Evolutionary conservation across 2,329 filamentous ascomycete species (phyloP).

Genomic region (Clarireedia homoeocarpa): DNA sequence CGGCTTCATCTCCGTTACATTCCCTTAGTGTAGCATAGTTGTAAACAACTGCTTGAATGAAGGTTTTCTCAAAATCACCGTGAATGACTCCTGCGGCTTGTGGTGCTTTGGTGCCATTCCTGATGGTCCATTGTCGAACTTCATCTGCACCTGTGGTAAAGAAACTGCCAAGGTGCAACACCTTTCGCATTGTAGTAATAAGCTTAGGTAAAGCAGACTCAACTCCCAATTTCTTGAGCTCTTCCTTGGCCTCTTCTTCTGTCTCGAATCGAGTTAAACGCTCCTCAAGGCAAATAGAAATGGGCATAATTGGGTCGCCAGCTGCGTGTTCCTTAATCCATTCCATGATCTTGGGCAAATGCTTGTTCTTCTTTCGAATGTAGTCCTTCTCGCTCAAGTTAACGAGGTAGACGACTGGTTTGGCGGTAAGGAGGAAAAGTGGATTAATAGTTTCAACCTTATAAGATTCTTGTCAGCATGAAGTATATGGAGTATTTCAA

Average conservation of each 20-base stretch:
- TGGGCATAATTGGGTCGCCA: slow-evolving; percentile 85
- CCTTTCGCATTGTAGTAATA: slow-evolving; percentile 86
- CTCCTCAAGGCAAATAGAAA: slow-evolving; percentile 90
- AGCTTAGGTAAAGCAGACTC: slow-evolving; percentile 90
- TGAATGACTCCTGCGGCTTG: slow-evolving; percentile 97
- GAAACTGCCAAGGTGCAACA: slow-evolving; percentile 84
- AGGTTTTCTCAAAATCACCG: slow-evolving; percentile 98
- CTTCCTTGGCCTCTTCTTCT: slow-evolving; percentile 69
- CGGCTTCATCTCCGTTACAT: slow-evolving; percentile 69
- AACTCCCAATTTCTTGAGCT: slow-evolving; percentile 80
- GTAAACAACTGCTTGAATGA: slow-evolving; percentile 93
- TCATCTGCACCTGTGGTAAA: slow-evolving; percentile 96
- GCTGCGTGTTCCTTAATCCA: slow-evolving; percentile 90
- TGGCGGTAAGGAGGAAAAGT: slow-evolving; percentile 87
- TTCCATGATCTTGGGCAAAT: slow-evolving; percentile 84
- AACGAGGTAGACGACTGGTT: slow-evolving; percentile 94
- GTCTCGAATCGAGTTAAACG: slow-evolving; percentile 74
- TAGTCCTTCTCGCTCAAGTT: slow-evolving; percentile 97
- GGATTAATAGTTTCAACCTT: slow-evolving; percentile 98
- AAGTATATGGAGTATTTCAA: slow-evolving; percentile 10
- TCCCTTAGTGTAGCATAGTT: slow-evolving; percentile 80
- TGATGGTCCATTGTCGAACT: slow-evolving; percentile 96
- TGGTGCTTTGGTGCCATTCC: slow-evolving; percentile 93
- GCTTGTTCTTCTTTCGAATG: slow-evolving; percentile 99
- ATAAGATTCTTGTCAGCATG: slow-evolving; percentile 11